These are phyloP conservation scores for Monilinia vaccinii-corymbosi DNA, from an alignment of 2,329 filamentous ascomycete genomes.

Conservation along the genomic window DNA sequence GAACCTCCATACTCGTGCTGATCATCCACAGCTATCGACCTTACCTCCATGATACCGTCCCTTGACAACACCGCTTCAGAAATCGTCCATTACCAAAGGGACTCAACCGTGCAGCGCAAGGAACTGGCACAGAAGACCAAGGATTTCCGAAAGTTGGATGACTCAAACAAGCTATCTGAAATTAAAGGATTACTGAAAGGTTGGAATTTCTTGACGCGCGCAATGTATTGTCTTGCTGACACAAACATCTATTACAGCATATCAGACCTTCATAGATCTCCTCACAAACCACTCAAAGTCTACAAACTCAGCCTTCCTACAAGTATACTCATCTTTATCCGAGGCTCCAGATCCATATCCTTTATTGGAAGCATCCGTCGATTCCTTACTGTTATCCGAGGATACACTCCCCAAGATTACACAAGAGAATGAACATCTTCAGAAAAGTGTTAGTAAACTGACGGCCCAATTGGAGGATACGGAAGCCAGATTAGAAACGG, in stretches of 20 bases:
- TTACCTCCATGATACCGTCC: constrained; percentile 71
- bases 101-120: constrained; percentile 92
- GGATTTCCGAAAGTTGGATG: constrained; percentile 90
- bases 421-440: constrained; percentile 82
- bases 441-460: constrained; percentile 64
- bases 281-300: constrained; percentile 93
- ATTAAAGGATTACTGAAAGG: constrained; percentile 86
- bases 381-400: constrained; percentile 84
- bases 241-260: constrained; percentile 46
- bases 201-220: constrained; percentile 30
- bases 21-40: constrained; percentile 61
- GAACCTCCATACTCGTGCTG: constrained; percentile 5
- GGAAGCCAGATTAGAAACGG: constrained; percentile 70
- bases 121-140: constrained; percentile 99
- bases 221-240: constrained; percentile 1
- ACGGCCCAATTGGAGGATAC: constrained; percentile 76
- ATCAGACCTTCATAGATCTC: constrained; percentile 95
- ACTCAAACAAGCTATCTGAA: constrained; percentile 75
- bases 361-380: constrained; percentile 88
- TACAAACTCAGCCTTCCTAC: constrained; percentile 85
- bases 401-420: constrained; percentile 84
- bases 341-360: constrained; percentile 97
- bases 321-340: constrained; percentile 84
- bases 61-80: constrained; percentile 93
- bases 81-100: constrained; percentile 84